These are phyloP conservation scores for Amesomyces nigricolor DNA, from an alignment of 2,329 filamentous ascomycete genomes.

Conservation along the genomic window DNA sequence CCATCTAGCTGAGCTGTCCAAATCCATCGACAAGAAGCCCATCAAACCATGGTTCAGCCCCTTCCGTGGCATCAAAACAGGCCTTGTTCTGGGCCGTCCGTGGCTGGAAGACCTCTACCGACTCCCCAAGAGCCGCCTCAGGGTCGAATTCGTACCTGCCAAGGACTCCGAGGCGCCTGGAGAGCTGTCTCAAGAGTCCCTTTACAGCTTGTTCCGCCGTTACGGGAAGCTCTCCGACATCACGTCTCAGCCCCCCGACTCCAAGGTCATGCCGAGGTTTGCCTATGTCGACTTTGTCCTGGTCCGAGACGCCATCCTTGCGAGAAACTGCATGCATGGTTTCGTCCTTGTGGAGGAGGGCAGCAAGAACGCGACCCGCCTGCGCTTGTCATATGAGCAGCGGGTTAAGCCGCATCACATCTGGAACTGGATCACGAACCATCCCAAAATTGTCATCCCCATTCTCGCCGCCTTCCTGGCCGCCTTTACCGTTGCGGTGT, in stretches of 20 bases:
- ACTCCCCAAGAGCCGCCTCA: slow-evolving; percentile 68
- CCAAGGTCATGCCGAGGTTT: slow-evolving; percentile 75
- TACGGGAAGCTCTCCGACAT: slow-evolving; percentile 93
- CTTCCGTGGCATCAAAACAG: slow-evolving; percentile 63
- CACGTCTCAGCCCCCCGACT: slow-evolving; percentile 72
- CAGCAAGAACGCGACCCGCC: slow-evolving; percentile 66
- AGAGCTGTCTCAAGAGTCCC: slow-evolving; percentile 77
- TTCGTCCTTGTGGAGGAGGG: slow-evolving; percentile 66
- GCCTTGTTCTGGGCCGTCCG: slow-evolving; percentile 73
- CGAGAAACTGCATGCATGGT: slow-evolving; percentile 88
- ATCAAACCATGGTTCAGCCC: slow-evolving; percentile 90
- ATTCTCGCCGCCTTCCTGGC: slow-evolving; percentile 74
- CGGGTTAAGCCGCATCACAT: slow-evolving; percentile 72
- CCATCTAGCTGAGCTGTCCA: slow-evolving; percentile 45
- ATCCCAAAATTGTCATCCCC: slow-evolving; percentile 85
- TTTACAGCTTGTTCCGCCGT: slow-evolving; percentile 80
- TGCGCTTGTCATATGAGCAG: slow-evolving; percentile 79
- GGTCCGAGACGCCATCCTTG: slow-evolving; percentile 74
- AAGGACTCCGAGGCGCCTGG: slow-evolving; percentile 48
- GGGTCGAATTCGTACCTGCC: slow-evolving; percentile 82
- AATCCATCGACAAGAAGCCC: slow-evolving; percentile 61
- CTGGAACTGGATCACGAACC: slow-evolving; percentile 79
- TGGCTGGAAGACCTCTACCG: slow-evolving; percentile 93
- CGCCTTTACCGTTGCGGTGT: slow-evolving; percentile 77
- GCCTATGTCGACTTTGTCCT: slow-evolving; percentile 72